Evolutionary conservation across 148 eudicot species (phyloP).

Genomic region (Camellia granthamiana): DNA sequence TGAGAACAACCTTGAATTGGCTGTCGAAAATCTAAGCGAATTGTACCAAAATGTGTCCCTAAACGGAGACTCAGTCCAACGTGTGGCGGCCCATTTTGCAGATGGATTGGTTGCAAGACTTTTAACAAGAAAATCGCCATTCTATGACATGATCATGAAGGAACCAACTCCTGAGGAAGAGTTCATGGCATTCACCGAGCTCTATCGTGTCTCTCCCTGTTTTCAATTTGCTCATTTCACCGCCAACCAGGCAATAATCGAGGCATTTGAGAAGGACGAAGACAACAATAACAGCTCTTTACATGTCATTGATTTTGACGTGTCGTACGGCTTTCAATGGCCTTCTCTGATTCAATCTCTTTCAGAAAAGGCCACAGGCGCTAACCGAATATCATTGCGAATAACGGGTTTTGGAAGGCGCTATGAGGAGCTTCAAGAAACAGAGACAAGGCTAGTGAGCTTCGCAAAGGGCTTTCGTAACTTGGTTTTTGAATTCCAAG

Average conservation of each 20-base stretch:
- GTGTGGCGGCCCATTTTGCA: conserved; percentile 74
- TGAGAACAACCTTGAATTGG: conserved; percentile 36
- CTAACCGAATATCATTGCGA: conserved; percentile 30
- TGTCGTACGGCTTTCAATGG: conserved; percentile 81
- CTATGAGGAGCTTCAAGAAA: conserved; percentile 58
- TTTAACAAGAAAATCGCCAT: conserved; percentile 52
- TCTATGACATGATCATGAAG: conserved; percentile 55
- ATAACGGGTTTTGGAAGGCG: conserved; percentile 57
- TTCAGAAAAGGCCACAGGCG: conserved; percentile 48
- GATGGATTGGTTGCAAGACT: conserved; percentile 63
- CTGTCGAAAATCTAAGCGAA: conserved; percentile 46
- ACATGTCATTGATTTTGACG: conserved; percentile 68
- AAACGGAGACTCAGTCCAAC: conserved; percentile 58
- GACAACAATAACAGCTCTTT: conserved; percentile 28
- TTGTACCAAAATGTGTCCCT: conserved; percentile 49
- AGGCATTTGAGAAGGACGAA: conserved; percentile 68
- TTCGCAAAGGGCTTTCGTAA: conserved; percentile 60
- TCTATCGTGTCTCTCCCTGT: conserved; percentile 64
- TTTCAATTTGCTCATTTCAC: conserved; percentile 87
- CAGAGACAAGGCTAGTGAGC: conserved; percentile 58
- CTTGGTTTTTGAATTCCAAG: conserved; percentile 58
- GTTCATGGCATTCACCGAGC: conserved; percentile 55
- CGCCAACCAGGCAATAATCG: conserved; percentile 75
- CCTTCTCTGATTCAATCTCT: conserved; percentile 86
- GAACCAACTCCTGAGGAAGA: conserved; percentile 51